Base-by-base conservation (phyloP, 1,139 yeast genomes). In the Saccharomyces hybrid region DNA sequence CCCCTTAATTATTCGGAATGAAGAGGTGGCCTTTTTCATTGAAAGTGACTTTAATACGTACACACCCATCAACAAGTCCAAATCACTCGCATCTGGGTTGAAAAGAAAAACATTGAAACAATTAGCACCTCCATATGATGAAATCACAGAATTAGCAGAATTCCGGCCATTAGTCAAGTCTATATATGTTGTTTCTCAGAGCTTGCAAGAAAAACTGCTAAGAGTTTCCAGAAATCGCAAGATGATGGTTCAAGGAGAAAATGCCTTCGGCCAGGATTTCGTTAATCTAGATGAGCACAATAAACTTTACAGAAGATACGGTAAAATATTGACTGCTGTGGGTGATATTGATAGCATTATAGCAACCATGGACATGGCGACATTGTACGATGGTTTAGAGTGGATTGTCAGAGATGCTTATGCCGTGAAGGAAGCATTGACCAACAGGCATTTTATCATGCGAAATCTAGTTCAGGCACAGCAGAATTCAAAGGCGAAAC, bases 391-490 rank as follows among this genome's bases (percentile, higher is more conserved):
- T 63, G 88, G 88, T 0, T 69, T 89, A 11, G 81, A 76, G 57
- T 75, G 80, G 64, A 73, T 89, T 41, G 74, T 83, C 5, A 79
- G 81, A 57, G 97, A 91, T 63, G 84, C 93, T 27, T 93, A 86
- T 69, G 86, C 86, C 58, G 87, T 91, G 53, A 95, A 93, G 70
- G 99, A 93, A 70, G 87, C 97, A 0, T 75, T 93, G 55, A 95
- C 99, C 0, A 91, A 91, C 70, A 78, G 99, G 55, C 97, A 95
- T 70, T 75, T 93, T 55, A 73, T 93, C 50, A 93, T 93, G 96
- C 78, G 97, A 55, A 99, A 95, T 61, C 75, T 89, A 52, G 67
- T 81, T 27, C 87, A 82, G 63, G 95, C 97, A 0, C 96, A 91
- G 66, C 80, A 83, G 5, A 81, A 78, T 57, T 82, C 96, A 2